These are phyloP conservation scores for Cryptosporidium sp. DNA, from an alignment of 169 alveolate species.

Conservation along the genomic window DNA sequence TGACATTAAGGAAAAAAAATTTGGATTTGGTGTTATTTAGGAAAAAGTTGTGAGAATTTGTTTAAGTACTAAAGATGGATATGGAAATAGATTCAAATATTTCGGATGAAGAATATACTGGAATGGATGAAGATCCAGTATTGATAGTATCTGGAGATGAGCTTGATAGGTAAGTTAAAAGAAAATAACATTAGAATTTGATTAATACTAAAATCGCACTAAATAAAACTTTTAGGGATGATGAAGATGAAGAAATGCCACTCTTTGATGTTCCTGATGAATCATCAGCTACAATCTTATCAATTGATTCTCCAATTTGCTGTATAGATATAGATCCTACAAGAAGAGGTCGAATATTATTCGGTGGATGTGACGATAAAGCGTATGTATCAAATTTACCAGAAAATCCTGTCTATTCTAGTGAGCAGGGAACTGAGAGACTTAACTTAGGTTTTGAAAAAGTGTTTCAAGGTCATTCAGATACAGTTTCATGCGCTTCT, in stretches of 20 bases:
- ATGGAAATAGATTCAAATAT: slow-evolving; percentile 64
- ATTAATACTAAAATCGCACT: not conserved
- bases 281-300: slow-evolving; percentile 55
- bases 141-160: slow-evolving; percentile 47
- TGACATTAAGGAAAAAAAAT: not conserved
- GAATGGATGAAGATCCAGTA: slow-evolving; percentile 31
- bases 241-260: slow-evolving; percentile 41
- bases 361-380: slow-evolving; percentile 75
- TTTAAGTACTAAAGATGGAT: not conserved
- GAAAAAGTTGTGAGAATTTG: not conserved
- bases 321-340: slow-evolving; percentile 50
- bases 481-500: slow-evolving; percentile 74
- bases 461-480: slow-evolving; percentile 63
- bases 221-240: slow-evolving; percentile 4
- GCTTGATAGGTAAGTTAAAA: slow-evolving; percentile 35
- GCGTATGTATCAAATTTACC: slow-evolving; percentile 61
- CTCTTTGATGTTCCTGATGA: slow-evolving; percentile 57
- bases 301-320: slow-evolving; percentile 36
- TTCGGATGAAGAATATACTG: slow-evolving; percentile 23
- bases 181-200: not conserved
- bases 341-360: slow-evolving; percentile 23
- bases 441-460: not conserved
- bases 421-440: not conserved
- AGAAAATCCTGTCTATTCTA: not conserved
- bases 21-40: not conserved